Base-by-base conservation (phyloP, 441 rosid genomes). In the Gossypium davidsonii region DNA sequence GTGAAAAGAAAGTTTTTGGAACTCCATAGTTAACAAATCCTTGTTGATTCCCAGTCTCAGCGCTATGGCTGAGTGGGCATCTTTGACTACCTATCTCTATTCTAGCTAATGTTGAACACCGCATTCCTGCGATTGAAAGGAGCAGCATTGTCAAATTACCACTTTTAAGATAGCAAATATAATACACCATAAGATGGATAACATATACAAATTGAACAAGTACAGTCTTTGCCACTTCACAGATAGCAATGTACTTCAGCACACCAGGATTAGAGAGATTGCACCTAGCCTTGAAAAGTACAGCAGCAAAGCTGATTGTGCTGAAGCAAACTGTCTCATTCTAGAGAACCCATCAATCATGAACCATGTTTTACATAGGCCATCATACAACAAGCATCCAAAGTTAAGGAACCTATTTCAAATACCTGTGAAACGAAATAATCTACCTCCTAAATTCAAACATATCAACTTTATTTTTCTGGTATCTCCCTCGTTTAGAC, bases 21-120 rank as follows among this genome's bases (percentile, higher is more conserved):
- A 76, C 79, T 46, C 89, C 90, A 68, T 89, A 83, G 77, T 73
- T 78, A 42, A 79, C 61, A 10, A 84, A 81, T 59, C 78, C 78
- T 17, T 81, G 84, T 66, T 71, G 87, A 64, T 78, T 76, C 76
- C 84, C 90, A 51, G 78, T 66, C 78, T 82, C 59, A 5, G 83
- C 77, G 58, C 85, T 80, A 53, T 83, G 81, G 76, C 77, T 75
- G 68, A 62, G 59, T 2, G 70, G 71, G 26, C 80, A 87, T 80
- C 73, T 83, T 69, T 76, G 83, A 78, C 74, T 76, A 61, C 79
- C 91, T 70, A 76, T 23, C 65, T 91, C 94, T 52, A 80, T 79
- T 82, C 92, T 88, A 11, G 90, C 92, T 23, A 87, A 82, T 18
- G 87, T 82, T 42, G 86, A 90, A 79, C 88, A 90, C 34, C 84